Conservation (phyloP, 75 land plant species). For the Larix kaempferi region DNA sequence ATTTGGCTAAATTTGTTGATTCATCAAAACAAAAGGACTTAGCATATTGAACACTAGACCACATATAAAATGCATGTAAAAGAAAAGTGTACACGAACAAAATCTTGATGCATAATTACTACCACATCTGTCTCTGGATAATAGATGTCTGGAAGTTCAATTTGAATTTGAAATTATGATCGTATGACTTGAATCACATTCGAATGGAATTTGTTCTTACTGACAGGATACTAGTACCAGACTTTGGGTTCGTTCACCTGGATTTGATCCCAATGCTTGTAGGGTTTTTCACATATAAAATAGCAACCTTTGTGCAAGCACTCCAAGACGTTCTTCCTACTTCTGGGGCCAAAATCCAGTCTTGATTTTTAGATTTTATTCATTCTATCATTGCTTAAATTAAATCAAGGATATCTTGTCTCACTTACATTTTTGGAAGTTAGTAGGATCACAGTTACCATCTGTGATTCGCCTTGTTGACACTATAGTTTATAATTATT, state of each 20-base stretch:
- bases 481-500: too few relatives aligned
- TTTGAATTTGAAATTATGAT: background rate
- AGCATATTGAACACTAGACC: background rate
- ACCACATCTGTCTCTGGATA: background rate
- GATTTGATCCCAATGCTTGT: conserved; percentile 94
- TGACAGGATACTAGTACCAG: conserved; percentile 79
- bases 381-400: too few relatives aligned
- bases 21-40: background rate
- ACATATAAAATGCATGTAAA: too few relatives aligned
- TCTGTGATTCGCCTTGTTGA: too few relatives aligned
- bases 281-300: conserved; percentile 96
- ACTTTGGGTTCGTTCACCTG: conserved; percentile 65
- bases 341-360: background rate
- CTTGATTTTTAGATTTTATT: too few relatives aligned
- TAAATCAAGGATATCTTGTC: too few relatives aligned
- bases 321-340: conserved; percentile 61
- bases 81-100: background rate
- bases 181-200: background rate
- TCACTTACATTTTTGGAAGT: too few relatives aligned
- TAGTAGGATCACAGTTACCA: too few relatives aligned
- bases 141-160: too few relatives aligned
- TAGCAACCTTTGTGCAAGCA: conserved; percentile 82
- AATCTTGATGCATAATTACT: background rate
- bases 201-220: background rate
- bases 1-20: background rate